A percentile compares a stretch with the other conserved stretches of the same genome.
Evolutionary conservation across 768 basidiomycete genomes (phyloP).

Genomic region (Leccinellum albellum): DNA sequence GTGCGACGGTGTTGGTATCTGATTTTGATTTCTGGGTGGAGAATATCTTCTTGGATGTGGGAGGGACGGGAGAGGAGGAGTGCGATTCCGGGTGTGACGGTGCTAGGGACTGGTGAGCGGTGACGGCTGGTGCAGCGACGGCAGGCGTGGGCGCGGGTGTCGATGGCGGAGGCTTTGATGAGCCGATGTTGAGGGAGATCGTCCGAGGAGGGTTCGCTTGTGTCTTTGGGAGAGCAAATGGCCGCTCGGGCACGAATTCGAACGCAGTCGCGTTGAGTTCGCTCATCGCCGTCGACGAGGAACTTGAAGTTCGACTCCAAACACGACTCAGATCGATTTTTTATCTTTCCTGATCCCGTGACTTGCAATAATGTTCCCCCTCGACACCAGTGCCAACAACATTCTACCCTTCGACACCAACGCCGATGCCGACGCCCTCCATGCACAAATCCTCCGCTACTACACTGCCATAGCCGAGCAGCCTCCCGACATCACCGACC

Average conservation of each 20-base stretch:
- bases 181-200: constrained; percentile 81
- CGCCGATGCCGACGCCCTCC: constrained; percentile 11
- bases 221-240: constrained; percentile 39
- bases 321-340: background rate
- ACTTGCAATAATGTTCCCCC: constrained; percentile 13
- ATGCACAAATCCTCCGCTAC: constrained; percentile 9
- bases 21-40: constrained; percentile 77
- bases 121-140: constrained; percentile 24
- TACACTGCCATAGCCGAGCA: constrained; percentile 13
- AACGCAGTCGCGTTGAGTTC: constrained; percentile 84
- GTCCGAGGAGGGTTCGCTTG: constrained; percentile 59
- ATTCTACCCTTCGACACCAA: background rate
- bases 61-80: constrained; percentile 37
- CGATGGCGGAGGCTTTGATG: constrained; percentile 47
- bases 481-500: constrained; percentile 2
- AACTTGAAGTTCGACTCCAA: background rate
- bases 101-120: constrained; percentile 30
- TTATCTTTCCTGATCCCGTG: constrained; percentile 19
- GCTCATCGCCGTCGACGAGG: constrained; percentile 39
- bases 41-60: constrained; percentile 53
- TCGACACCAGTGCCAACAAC: background rate
- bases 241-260: constrained; percentile 77
- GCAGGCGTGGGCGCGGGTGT: constrained; percentile 30
- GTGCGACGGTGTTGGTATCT: constrained; percentile 71
- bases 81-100: constrained; percentile 32